Evolutionary conservation across 495 filamentous ascomycete genomes (phyloP).

Genomic region (Penicillium canariense): DNA sequence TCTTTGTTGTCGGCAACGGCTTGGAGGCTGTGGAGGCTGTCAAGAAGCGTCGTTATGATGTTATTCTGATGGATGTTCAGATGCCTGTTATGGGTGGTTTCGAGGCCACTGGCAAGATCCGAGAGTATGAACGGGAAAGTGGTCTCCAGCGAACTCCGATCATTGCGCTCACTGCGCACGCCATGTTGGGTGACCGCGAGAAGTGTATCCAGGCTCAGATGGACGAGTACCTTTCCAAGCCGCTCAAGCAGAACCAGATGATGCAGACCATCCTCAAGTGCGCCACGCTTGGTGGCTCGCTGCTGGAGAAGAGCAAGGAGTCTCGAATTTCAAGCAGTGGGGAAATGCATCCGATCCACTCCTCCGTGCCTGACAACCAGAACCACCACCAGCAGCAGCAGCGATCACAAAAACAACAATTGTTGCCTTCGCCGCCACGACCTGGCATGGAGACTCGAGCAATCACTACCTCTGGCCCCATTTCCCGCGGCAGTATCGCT

Average conservation of each 20-base stretch:
- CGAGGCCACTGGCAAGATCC: constrained; percentile 95
- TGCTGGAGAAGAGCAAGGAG: constrained; percentile 71
- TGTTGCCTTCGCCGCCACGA: constrained; percentile 33
- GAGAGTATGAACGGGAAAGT: constrained; percentile 81
- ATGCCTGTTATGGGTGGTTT: constrained; percentile 99
- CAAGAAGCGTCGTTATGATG: constrained; percentile 87
- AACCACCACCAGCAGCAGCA: constrained; percentile 24
- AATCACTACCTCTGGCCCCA: constrained; percentile 60
- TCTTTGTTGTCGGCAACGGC: constrained; percentile 95
- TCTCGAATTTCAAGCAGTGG: constrained; percentile 54
- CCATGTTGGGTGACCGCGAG: constrained; percentile 98
- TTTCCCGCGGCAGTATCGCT: constrained; percentile 50
- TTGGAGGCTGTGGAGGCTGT: constrained; percentile 87
- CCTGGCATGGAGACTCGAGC: constrained; percentile 54
- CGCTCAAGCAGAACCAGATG: constrained; percentile 94
- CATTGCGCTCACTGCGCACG: constrained; percentile 95
- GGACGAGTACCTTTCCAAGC: constrained; percentile 99
- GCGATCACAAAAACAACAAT: constrained; percentile 18
- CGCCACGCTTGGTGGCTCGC: constrained; percentile 83
- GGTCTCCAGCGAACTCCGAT: constrained; percentile 84
- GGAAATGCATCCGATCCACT: constrained; percentile 45
- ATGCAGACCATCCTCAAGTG: constrained; percentile 98
- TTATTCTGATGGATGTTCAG: constrained; percentile 98
- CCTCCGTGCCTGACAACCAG: constrained; percentile 29
- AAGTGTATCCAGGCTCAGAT: constrained; percentile 98